These are phyloP conservation scores for Magnolia sinica DNA, from an alignment of 164 flowering plant genomes.

Conservation along the genomic window DNA sequence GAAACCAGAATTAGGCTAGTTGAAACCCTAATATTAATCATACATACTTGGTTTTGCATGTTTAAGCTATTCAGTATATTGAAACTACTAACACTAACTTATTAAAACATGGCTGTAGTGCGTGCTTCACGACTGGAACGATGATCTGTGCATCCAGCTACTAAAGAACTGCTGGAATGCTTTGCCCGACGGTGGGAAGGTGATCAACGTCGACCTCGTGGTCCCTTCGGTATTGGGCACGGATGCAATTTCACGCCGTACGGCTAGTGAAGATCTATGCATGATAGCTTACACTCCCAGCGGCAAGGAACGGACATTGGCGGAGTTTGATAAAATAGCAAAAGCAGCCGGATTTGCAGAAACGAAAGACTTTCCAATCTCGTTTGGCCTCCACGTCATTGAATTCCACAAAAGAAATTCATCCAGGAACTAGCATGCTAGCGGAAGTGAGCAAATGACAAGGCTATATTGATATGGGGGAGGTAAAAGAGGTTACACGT, in stretches of 20 bases:
- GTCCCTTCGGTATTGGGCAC: constrained; percentile 23
- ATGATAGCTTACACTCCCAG: constrained; percentile 15
- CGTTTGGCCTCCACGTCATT: constrained; percentile 15
- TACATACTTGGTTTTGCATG: too few relatives aligned
- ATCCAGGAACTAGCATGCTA: too few relatives aligned
- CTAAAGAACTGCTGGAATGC: constrained; percentile 33
- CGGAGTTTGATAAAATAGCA: constrained; percentile 23
- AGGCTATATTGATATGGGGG: too few relatives aligned
- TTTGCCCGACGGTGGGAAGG: constrained; percentile 31
- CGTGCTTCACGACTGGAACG: constrained; percentile 30
- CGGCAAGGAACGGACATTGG: constrained; percentile 29
- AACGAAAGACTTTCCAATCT: neutral
- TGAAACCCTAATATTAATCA: too few relatives aligned
- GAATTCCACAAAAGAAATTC: constrained; percentile 25
- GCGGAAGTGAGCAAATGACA: too few relatives aligned
- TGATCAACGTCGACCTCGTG: constrained; percentile 30
- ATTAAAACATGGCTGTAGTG: neutral
- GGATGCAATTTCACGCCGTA: neutral
- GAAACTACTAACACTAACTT: too few relatives aligned
- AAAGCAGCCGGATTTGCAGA: constrained; percentile 27
- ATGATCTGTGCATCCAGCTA: constrained; percentile 30
- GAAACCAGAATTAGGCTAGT: too few relatives aligned
- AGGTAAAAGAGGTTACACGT: too few relatives aligned
- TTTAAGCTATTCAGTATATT: too few relatives aligned
- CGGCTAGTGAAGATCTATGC: constrained; percentile 16